Evolutionary conservation across 495 filamentous ascomycete genomes (phyloP).

Genomic region (Xylaria venustula): DNA sequence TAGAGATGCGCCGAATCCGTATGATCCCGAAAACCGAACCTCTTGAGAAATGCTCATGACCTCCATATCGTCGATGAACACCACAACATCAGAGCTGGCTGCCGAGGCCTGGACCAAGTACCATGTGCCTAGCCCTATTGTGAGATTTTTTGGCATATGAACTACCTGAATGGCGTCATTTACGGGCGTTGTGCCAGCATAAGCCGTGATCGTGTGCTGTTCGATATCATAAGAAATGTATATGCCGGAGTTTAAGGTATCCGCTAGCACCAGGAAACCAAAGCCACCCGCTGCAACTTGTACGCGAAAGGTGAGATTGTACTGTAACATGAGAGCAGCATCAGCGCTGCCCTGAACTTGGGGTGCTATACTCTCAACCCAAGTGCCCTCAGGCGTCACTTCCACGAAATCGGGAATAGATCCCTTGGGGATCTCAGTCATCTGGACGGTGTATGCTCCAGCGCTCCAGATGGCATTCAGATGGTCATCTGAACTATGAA

Average conservation of each 20-base stretch:
- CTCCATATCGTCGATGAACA: constrained; percentile 11
- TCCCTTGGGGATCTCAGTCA: constrained; percentile 17
- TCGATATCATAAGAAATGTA: constrained; percentile 21
- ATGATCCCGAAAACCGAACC: constrained; percentile 18
- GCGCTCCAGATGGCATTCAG: constrained; percentile 19
- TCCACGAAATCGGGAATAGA: constrained; percentile 20
- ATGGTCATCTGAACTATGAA: constrained; percentile 18
- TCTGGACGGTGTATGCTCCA: constrained; percentile 23
- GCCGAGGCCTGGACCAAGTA: constrained; percentile 17
- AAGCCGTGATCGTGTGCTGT: constrained; percentile 16
- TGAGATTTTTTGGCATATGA: constrained; percentile 4
- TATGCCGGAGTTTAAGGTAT: constrained; percentile 20
- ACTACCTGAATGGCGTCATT: background rate
- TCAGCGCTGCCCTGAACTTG: constrained; percentile 12
- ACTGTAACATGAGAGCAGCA: constrained; percentile 6
- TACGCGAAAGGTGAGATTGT: constrained; percentile 4
- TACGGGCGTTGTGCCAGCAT: constrained; percentile 12
- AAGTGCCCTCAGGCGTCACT: constrained; percentile 20
- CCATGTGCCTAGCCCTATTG: constrained; percentile 17
- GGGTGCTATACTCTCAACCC: constrained; percentile 20
- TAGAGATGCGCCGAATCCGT: constrained; percentile 22
- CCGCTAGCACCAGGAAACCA: constrained; percentile 21
- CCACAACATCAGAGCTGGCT: constrained; percentile 15
- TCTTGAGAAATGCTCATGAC: constrained; percentile 19
- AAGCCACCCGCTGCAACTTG: constrained; percentile 18